phyloP scores from a whole-genome alignment of 768 basidiomycete genomes.

The Tricholoma hemisulphureum region DNA sequence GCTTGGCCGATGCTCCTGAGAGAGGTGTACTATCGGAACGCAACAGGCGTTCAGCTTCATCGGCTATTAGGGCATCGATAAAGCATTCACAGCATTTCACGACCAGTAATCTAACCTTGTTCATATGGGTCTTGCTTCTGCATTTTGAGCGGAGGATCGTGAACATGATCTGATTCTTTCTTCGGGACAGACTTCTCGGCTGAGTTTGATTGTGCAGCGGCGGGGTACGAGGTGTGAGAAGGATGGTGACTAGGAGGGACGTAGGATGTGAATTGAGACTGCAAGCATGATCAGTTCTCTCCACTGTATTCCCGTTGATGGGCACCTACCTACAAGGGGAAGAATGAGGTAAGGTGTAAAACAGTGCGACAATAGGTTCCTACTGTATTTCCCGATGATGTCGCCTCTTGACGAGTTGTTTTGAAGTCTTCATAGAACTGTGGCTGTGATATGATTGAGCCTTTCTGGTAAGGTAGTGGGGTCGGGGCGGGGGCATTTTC shows the following conservation, averaged over 20 bases:
- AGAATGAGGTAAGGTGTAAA: not conserved
- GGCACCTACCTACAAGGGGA: not conserved
- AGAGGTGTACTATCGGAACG: not conserved
- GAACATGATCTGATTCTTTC: not conserved
- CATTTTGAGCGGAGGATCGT: not conserved
- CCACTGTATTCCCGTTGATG: not conserved
- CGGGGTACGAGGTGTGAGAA: not conserved
- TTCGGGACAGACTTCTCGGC: not conserved
- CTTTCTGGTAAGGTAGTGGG: not conserved
- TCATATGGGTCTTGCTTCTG: constrained; percentile 20
- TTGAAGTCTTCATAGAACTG: not conserved
- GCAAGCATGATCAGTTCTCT: not conserved
- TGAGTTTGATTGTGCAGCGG: not conserved
- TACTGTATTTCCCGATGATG: not conserved
- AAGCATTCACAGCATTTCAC: not conserved
- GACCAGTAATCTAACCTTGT: constrained; percentile 8
- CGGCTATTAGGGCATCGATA: not conserved
- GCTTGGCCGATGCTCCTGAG: not conserved
- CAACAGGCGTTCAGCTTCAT: constrained; percentile 7
- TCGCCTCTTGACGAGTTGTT: not conserved
- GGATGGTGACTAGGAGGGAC: not conserved
- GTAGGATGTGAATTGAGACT: not conserved
- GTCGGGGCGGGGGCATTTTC: not conserved
- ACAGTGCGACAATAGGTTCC: not conserved
- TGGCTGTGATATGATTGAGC: not conserved